These are phyloP conservation scores for Polyporus arcularius DNA, from an alignment of 768 basidiomycete genomes.

Conservation along the genomic window DNA sequence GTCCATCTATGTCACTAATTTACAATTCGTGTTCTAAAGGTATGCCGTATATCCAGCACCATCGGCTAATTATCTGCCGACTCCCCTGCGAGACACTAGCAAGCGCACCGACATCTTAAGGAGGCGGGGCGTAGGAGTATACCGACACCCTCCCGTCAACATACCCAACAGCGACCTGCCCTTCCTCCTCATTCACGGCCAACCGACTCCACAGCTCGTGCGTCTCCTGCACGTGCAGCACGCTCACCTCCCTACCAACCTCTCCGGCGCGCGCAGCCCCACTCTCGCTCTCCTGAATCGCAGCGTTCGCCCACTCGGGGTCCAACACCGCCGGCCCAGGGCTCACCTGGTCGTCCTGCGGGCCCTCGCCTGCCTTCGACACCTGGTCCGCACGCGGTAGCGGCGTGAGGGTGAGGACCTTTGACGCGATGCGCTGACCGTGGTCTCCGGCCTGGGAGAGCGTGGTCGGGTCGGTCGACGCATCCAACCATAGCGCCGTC, in stretches of 20 bases:
- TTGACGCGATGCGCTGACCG: constrained; percentile 65
- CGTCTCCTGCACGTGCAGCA: constrained; percentile 50
- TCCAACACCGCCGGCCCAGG: constrained; percentile 5
- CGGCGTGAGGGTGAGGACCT: constrained; percentile 23
- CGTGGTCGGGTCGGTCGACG: constrained; percentile 47
- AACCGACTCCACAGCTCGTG: constrained; percentile 50
- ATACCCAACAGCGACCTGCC: constrained; percentile 37
- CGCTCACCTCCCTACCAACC: constrained; percentile 31
- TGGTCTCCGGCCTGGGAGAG: constrained; percentile 33
- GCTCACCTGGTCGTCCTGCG: constrained; percentile 9
- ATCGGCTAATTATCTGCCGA: too few relatives aligned
- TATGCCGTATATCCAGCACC: too few relatives aligned
- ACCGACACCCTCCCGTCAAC: constrained; percentile 50
- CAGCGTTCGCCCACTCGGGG: background rate
- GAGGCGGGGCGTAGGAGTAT: constrained; percentile 42
- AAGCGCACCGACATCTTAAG: background rate
- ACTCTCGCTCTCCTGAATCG: too few relatives aligned
- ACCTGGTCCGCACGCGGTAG: background rate
- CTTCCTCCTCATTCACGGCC: constrained; percentile 41
- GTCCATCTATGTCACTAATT: too few relatives aligned
- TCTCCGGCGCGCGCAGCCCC: background rate
- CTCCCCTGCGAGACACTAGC: too few relatives aligned
- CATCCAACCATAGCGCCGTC: constrained; percentile 68
- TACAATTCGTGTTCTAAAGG: too few relatives aligned
- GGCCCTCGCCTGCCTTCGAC: background rate